A percentile compares a stretch with the other conserved stretches of the same genome.
Conservation (phyloP, 345 rosid species). For the Camelina sativa region DNA sequence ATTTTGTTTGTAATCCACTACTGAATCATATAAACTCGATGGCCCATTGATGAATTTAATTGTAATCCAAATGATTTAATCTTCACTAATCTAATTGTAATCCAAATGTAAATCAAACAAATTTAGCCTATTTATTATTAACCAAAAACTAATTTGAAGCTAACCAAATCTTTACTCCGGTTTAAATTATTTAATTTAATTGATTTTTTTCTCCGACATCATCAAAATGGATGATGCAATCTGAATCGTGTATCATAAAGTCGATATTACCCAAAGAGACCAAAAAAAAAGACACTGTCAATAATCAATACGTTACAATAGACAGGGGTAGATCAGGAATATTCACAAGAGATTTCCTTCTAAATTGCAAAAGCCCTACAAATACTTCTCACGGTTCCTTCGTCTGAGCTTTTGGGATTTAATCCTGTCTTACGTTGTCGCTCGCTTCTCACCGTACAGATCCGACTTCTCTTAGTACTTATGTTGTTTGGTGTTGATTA, state of each 20-base stretch:
- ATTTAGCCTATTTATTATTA: too few relatives aligned
- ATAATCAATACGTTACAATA: neutral
- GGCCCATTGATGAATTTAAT: neutral
- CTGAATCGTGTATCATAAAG: neutral
- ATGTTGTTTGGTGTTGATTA: neutral
- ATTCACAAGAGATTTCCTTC: neutral
- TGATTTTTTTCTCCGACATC: too few relatives aligned
- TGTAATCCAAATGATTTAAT: neutral
- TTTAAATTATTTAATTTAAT: neutral
- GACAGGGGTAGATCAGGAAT: neutral
- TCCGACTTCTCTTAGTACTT: neutral
- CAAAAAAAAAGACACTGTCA: neutral
- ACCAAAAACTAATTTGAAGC: neutral
- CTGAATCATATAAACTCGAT: conserved; percentile 1
- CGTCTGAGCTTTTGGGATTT: neutral
- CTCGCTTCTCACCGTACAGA: neutral
- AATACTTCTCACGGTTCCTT: neutral
- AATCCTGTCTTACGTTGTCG: neutral
- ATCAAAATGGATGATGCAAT: neutral
- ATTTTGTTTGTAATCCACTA: neutral
- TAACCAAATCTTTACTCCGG: neutral
- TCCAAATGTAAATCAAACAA: neutral
- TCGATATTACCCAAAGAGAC: neutral
- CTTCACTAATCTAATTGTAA: neutral
- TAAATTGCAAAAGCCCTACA: neutral